Base-by-base conservation (phyloP, 495 filamentous ascomycete species). In the Chaetomium cochliodes region DNA sequence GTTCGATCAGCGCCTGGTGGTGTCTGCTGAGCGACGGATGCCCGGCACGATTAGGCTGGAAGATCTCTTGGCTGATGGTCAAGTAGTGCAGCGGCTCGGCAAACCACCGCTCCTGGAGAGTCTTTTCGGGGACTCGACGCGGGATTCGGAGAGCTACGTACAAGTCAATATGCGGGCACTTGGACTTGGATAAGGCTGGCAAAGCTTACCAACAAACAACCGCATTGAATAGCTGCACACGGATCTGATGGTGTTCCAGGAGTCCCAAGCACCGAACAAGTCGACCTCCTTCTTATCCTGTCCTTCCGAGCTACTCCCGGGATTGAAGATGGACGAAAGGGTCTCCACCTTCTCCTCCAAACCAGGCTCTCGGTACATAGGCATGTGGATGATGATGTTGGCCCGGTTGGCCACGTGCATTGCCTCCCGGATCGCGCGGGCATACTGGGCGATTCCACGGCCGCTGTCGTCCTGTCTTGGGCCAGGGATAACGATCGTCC, bases 51-150 rank as follows among this genome's bases (percentile, higher is more conserved):
- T 97, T 98, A 44, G 81, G 82, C 51, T 90, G 81, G 68, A 98
- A 99, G 0, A 84, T 82, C 0, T 81, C 81, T 7, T 81, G 78
- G 25, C 85, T 79, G 33, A 97, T 80, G 0, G 86, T 85, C 2
- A 99, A 79, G 59, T 96, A 82, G 60, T 92, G 90, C 3, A 98
- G 80, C 23, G 94, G 93, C 67, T 99, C 94, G 2, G 91, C 88
- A 76, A 92, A 93, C 94, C 94, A 99, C n/a, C 94, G 84, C 16
- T 86, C 87, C 68, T 94, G 91, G 9, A 97, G 80, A 25, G 82
- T 78, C 44, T 85, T 79, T 25, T 87, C 79, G 8, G 96, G 96
- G 22, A 97, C 81, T 41, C 88, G 83, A n/a, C 85, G 86, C 28
- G 93, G 92, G 58, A 98, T 80, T 60, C 82, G 81, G 15, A 98